Evolutionary conservation across 768 basidiomycete species (phyloP).

Genomic region (Exsudoporus frostii): DNA sequence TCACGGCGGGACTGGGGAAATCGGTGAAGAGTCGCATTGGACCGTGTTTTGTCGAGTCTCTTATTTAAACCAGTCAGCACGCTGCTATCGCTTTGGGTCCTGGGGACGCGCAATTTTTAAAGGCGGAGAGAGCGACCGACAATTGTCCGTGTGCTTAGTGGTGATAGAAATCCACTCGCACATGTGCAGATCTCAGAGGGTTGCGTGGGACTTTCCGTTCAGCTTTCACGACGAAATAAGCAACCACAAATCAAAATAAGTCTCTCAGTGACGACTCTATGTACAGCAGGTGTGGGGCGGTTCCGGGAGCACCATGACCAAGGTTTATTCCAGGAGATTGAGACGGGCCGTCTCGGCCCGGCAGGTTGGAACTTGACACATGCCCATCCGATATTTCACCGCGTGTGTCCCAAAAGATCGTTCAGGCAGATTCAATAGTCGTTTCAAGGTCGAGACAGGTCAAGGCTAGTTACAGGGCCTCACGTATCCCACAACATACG

Average conservation of each 20-base stretch:
- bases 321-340: not conserved
- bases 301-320: not conserved
- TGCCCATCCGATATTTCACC: not conserved
- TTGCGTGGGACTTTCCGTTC: not conserved
- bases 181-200: too few species aligned
- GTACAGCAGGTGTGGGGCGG: not conserved
- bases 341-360: too few species aligned
- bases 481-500: not conserved
- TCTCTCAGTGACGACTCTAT: too few species aligned
- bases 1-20: too few species aligned
- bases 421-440: not conserved
- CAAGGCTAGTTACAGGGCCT: not conserved
- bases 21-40: not conserved
- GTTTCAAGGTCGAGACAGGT: not conserved
- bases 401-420: not conserved
- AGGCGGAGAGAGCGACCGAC: constrained; percentile 36
- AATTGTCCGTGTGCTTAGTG: constrained; percentile 50
- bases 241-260: too few species aligned
- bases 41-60: not conserved
- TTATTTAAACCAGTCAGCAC: not conserved
- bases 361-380: not conserved
- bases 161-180: too few species aligned
- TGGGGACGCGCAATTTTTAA: constrained; percentile 30
- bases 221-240: not conserved
- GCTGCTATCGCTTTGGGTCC: constrained; percentile 3